These are phyloP conservation scores for Malassezia sp. DNA, from an alignment of 1,284 basidiomycete species.

Conservation along the genomic window DNA sequence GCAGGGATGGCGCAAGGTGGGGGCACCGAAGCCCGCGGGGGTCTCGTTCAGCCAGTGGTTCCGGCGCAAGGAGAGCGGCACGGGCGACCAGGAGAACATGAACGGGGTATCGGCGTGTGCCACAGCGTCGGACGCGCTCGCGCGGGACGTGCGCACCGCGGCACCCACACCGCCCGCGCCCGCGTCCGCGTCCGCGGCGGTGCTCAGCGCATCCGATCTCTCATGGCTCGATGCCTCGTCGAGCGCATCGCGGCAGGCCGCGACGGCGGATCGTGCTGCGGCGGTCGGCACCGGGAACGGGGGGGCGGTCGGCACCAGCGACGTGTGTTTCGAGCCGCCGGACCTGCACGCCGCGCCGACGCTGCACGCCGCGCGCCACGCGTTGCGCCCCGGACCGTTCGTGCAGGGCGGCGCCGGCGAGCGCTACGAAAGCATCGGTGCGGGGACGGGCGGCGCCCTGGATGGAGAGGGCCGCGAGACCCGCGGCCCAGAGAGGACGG, in stretches of 20 bases:
- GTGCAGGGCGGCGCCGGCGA: neutral
- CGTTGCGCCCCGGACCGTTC: neutral
- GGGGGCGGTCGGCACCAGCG: neutral
- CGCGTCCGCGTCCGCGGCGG: neutral
- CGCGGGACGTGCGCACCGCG: neutral
- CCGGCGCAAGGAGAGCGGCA: neutral
- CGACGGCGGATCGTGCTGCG: neutral
- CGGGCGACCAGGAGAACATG: neutral
- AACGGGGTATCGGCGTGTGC: neutral
- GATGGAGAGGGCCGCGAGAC: too few relatives aligned
- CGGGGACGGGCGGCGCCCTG: too few relatives aligned
- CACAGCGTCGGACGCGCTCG: neutral
- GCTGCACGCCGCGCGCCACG: neutral
- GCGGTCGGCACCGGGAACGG: neutral
- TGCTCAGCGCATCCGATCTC: slow-evolving; percentile 6
- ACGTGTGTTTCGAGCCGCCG: neutral
- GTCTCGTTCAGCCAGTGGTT: neutral
- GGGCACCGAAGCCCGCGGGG: neutral
- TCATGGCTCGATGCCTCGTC: slow-evolving; percentile 13
- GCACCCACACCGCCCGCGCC: slow-evolving; percentile 3
- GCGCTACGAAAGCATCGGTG: neutral
- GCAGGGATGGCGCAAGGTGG: slow-evolving; percentile 8
- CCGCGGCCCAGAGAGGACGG: too few relatives aligned
- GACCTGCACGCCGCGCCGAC: too few relatives aligned
- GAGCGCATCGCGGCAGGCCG: neutral